Evolutionary conservation across 75 land plant genomes (phyloP), one percentile per base, ranked within the genome.

Genomic region (Picea glauca): DNA sequence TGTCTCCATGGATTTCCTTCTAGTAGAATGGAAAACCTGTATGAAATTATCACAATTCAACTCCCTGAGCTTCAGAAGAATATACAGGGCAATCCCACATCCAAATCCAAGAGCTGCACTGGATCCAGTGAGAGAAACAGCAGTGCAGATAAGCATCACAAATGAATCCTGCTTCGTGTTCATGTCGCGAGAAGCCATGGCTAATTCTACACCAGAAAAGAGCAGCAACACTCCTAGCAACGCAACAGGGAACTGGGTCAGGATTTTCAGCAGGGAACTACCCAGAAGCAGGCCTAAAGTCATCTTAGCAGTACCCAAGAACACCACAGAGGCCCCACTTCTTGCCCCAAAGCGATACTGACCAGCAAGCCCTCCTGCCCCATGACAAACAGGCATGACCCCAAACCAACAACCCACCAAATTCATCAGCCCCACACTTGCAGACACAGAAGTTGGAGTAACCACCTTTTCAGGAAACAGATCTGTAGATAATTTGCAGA

Each of bases 331-430:
- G 30, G 73, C 87, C 14, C 95, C 95, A 59, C 80, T 85, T 70
- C 93, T 83, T 0, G 91, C 97, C 9, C 95, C 95, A 73, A 94
- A 94, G 74, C 84, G 81, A 76, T 93, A 94, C 90, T 94, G 93
- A 57, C 93, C 95, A 1, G 95, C 97, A 17, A 94, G 82, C 13
- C 93, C 93, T 2, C 93, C 93, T 2, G 95, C 97, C 0, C 97
- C 97, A 70, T 94, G 97, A 78, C 95, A 94, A 59, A 86, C 82
- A 7, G 95, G 93, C 90, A 92, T 81, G 12, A 93, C 94, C 18
- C 95, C 97, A 78, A 94, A 92, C 97, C 97, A 94, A 78, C 95
- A 90, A 6, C 97, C 97, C 23, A 90, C 83, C 65, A 92, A 21
- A 81, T 94, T 92, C 95, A 94, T 90, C 66, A 90, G 58, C 65